Evolutionary conservation across 768 basidiomycete species (phyloP).

Genomic region (Lactarius indigo): DNA sequence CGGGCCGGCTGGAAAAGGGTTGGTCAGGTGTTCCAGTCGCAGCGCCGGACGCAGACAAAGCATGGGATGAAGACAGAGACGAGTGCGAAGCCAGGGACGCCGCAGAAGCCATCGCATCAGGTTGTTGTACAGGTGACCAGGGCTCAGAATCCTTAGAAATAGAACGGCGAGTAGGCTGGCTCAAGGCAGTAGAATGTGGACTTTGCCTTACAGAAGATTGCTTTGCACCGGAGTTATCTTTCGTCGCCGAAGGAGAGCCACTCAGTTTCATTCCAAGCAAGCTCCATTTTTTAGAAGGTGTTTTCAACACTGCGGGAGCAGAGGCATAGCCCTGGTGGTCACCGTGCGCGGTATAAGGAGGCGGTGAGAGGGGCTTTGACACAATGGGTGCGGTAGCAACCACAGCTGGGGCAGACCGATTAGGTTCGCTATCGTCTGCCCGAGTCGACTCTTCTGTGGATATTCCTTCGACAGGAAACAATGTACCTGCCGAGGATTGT

Average conservation of each 20-base stretch:
- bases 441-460: conserved; percentile 40
- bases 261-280: conserved; percentile 76
- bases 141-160: conserved; percentile 59
- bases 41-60: conserved; percentile 37
- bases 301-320: conserved; percentile 52
- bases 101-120: conserved; percentile 75
- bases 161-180: conserved; percentile 65
- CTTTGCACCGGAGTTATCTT: conserved; percentile 39
- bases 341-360: conserved; percentile 27
- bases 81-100: conserved; percentile 72
- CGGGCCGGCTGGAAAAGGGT: conserved; percentile 57
- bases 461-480: conserved; percentile 41
- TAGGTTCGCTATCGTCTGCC: conserved; percentile 45
- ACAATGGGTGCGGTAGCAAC: conserved; percentile 41
- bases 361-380: conserved; percentile 30
- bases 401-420: conserved; percentile 49
- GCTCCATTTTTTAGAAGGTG: conserved; percentile 96
- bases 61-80: conserved; percentile 63
- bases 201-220: conserved; percentile 60
- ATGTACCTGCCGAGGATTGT: conserved; percentile 51
- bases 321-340: conserved; percentile 39
- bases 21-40: conserved; percentile 66
- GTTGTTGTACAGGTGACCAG: conserved; percentile 62
- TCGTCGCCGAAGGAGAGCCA: conserved; percentile 58
- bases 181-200: conserved; percentile 63